Percentiles rank a stretch among this genome's conserved stretches.
Conservation (phyloP, 805 yeast species). For the Teunomyces tritomae region DNA sequence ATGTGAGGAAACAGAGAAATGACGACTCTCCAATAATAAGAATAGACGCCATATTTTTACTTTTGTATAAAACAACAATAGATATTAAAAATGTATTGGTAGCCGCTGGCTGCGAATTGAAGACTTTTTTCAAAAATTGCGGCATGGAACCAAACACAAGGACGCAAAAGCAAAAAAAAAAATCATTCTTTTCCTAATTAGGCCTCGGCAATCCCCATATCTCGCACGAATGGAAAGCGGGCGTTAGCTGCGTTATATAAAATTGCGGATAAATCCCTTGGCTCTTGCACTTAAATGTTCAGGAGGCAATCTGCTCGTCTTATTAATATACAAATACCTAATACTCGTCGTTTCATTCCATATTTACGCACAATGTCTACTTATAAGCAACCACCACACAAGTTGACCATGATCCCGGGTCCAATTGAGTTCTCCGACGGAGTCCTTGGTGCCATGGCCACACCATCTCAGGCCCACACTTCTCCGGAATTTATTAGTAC, state of each 20-base stretch:
- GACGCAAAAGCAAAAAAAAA: neutral
- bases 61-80: neutral
- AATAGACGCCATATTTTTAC: neutral
- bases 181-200: neutral
- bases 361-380: slow-evolving; percentile 24
- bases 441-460: slow-evolving; percentile 76
- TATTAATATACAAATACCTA: neutral
- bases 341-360: neutral
- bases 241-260: neutral
- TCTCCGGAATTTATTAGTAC: slow-evolving; percentile 76
- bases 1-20: slow-evolving; percentile 12
- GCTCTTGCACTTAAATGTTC: neutral
- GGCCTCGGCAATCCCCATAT: slow-evolving; percentile 2
- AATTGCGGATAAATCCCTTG: neutral
- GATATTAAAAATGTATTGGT: neutral
- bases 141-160: neutral
- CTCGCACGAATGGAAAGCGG: slow-evolving; percentile 2
- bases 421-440: slow-evolving; percentile 81
- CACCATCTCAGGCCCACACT: slow-evolving; percentile 87
- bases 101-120: slow-evolving; percentile 4
- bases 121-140: neutral
- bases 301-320: neutral
- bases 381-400: slow-evolving; percentile 43
- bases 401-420: slow-evolving; percentile 71
- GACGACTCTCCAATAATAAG: slow-evolving; percentile 19